Conservation (phyloP, 495 filamentous ascomycete genomes). For the Penicillium arizonense region DNA sequence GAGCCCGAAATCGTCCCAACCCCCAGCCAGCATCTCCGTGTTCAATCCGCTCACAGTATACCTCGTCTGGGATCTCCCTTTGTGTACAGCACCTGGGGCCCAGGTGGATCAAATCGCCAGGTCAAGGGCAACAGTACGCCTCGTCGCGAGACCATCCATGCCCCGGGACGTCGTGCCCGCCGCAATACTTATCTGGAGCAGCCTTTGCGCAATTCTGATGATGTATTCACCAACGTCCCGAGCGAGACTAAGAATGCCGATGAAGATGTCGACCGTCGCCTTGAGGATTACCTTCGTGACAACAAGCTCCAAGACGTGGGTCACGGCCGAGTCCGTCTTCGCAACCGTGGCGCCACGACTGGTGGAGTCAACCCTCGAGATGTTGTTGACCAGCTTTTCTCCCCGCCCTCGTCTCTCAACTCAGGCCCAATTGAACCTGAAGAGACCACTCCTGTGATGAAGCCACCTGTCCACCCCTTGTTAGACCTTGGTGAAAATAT, state of each 20-base stretch:
- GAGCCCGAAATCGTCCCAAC: conserved; percentile 2
- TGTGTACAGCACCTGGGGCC: conserved; percentile 56
- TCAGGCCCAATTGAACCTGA: conserved; percentile 35
- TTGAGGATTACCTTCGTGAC: conserved; percentile 49
- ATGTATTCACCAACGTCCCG: conserved; percentile 46
- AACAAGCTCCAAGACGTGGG: conserved; percentile 43
- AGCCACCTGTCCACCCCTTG: conserved; percentile 28
- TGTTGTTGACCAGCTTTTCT: conserved; percentile 49
- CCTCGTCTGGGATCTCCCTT: conserved; percentile 57
- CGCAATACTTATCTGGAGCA: conserved; percentile 48
- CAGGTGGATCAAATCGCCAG: conserved; percentile 39
- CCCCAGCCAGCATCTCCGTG: conserved; percentile 17
- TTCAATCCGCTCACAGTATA: conserved; percentile 24
- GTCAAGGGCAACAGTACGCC: conserved; percentile 27
- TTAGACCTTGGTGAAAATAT: conserved; percentile 39
- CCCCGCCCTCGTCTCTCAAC: conserved; percentile 42
- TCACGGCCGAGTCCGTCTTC: conserved; percentile 48
- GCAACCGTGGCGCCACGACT: conserved; percentile 50
- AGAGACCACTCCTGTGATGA: conserved; percentile 20
- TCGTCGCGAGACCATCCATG: conserved; percentile 44
- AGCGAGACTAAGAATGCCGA: conserved; percentile 46
- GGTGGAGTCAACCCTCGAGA: conserved; percentile 38
- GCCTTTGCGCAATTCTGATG: conserved; percentile 49
- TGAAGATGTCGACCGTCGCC: conserved; percentile 42
- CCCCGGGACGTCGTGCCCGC: conserved; percentile 43